These are phyloP conservation scores for Penicillium samsonianum DNA, from an alignment of 495 filamentous ascomycete species.

Conservation along the genomic window DNA sequence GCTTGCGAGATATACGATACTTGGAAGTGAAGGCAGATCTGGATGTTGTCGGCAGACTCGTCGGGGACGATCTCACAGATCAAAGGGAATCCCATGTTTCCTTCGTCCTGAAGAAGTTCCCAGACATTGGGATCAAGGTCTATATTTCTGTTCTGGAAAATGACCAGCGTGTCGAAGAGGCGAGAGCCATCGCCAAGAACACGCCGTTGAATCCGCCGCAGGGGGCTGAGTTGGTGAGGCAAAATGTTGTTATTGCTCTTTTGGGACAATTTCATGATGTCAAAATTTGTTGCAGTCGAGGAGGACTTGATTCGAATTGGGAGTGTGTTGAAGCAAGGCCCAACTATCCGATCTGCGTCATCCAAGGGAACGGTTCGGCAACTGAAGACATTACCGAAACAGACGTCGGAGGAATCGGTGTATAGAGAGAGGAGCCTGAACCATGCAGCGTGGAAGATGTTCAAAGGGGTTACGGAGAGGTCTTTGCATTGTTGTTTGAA, in stretches of 20 bases:
- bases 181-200: conserved; percentile 52
- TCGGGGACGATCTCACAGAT: conserved; percentile 69
- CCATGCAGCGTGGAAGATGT: conserved; percentile 70
- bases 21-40: conserved; percentile 27
- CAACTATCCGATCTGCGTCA: conserved; percentile 65
- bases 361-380: conserved; percentile 67
- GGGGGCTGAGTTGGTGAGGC: conserved; percentile 65
- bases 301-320: conserved; percentile 62
- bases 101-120: conserved; percentile 64
- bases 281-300: conserved; percentile 42
- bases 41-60: conserved; percentile 38
- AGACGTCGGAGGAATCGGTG: conserved; percentile 61
- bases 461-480: conserved; percentile 60
- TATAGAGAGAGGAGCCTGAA: conserved; percentile 56
- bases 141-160: conserved; percentile 61
- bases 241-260: conserved; percentile 56
- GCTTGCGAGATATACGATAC: conserved; percentile 43
- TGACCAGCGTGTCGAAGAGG: conserved; percentile 76
- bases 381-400: conserved; percentile 78
- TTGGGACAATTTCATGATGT: conserved; percentile 56
- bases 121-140: conserved; percentile 61
- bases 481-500: conserved; percentile 51
- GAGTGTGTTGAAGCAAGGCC: conserved; percentile 84
- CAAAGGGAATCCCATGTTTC: conserved; percentile 75
- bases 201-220: conserved; percentile 50